Evolutionary conservation across 2,329 filamentous ascomycete species (phyloP).

Genomic region (Diaporthe vaccinii): DNA sequence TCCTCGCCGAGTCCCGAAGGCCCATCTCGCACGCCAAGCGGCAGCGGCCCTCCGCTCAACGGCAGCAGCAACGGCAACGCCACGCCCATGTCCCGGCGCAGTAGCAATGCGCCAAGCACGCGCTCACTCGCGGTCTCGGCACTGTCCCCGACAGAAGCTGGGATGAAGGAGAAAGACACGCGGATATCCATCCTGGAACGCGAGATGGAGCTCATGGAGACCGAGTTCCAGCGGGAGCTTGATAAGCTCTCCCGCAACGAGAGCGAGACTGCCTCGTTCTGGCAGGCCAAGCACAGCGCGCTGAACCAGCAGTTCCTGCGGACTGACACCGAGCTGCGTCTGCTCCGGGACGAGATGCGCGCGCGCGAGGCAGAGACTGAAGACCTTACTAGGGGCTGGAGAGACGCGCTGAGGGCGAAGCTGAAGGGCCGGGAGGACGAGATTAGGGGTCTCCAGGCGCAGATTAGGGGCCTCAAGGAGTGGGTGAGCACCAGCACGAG

Average conservation of each 20-base stretch:
- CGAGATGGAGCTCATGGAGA: slow-evolving; percentile 66
- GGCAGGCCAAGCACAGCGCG: slow-evolving; percentile 68
- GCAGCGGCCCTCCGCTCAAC: background rate
- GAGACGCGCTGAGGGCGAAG: slow-evolving; percentile 61
- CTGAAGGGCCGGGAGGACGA: slow-evolving; percentile 68
- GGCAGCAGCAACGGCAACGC: background rate
- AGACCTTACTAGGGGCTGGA: slow-evolving; percentile 62
- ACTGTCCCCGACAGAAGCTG: slow-evolving; percentile 46
- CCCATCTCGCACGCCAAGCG: slow-evolving; percentile 28
- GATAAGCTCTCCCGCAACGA: slow-evolving; percentile 67
- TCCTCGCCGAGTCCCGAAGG: slow-evolving; percentile 37
- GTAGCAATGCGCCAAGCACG: slow-evolving; percentile 35
- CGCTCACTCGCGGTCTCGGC: slow-evolving; percentile 27
- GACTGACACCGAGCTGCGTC: slow-evolving; percentile 65
- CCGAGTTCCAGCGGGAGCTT: slow-evolving; percentile 66
- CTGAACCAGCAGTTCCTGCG: slow-evolving; percentile 66
- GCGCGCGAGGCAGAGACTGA: slow-evolving; percentile 60
- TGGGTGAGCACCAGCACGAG: slow-evolving; percentile 78
- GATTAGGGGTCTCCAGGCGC: slow-evolving; percentile 65
- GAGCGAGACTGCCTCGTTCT: slow-evolving; percentile 68
- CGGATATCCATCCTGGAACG: slow-evolving; percentile 66
- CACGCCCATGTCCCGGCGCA: slow-evolving; percentile 8
- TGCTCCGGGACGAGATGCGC: slow-evolving; percentile 64
- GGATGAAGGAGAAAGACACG: slow-evolving; percentile 61
- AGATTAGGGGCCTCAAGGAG: slow-evolving; percentile 77